Evolutionary conservation across 2,329 filamentous ascomycete species (phyloP).

Genomic region (Stemphylium beticola): DNA sequence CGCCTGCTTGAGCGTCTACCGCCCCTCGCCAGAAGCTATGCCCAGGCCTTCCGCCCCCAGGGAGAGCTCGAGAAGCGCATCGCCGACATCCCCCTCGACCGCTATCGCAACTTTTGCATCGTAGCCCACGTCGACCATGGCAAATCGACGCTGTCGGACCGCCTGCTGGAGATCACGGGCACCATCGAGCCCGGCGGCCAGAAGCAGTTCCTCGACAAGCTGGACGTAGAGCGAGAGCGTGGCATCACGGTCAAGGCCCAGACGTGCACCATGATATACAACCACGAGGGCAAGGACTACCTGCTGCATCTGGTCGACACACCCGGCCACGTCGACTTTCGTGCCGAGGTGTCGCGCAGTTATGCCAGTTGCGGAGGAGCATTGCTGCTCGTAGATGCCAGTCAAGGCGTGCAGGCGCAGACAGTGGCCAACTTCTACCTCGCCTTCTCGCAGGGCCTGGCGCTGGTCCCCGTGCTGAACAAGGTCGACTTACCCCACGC

Average conservation of each 20-base stretch:
- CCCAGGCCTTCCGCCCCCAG: conserved; percentile 48
- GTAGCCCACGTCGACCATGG: conserved; percentile 99
- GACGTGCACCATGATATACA: conserved; percentile 97
- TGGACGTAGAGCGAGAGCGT: conserved; percentile 93
- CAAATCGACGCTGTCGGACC: conserved; percentile 93
- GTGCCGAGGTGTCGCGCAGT: conserved; percentile 91
- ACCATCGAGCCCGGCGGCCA: conserved; percentile 86
- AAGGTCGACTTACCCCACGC: conserved; percentile 94
- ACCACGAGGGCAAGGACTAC: conserved; percentile 83
- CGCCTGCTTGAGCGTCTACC: conserved; percentile 39
- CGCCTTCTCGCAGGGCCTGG: conserved; percentile 88
- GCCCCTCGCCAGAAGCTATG: conserved; percentile 37
- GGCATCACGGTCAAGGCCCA: conserved; percentile 99
- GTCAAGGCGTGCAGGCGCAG: conserved; percentile 95
- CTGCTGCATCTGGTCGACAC: conserved; percentile 95
- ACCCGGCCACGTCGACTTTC: conserved; percentile 96
- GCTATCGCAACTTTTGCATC: conserved; percentile 95
- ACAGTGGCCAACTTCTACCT: conserved; percentile 99
- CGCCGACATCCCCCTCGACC: conserved; percentile 75
- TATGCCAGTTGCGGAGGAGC: conserved; percentile 95
- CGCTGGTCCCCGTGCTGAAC: conserved; percentile 90
- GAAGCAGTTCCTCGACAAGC: conserved; percentile 95
- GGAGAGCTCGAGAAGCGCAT: conserved; percentile 70
- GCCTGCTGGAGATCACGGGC: conserved; percentile 89
- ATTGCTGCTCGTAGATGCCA: conserved; percentile 90